Evolutionary conservation across 176 grass and related monocot species (phyloP).

Genomic region (Oryza australiensis): DNA sequence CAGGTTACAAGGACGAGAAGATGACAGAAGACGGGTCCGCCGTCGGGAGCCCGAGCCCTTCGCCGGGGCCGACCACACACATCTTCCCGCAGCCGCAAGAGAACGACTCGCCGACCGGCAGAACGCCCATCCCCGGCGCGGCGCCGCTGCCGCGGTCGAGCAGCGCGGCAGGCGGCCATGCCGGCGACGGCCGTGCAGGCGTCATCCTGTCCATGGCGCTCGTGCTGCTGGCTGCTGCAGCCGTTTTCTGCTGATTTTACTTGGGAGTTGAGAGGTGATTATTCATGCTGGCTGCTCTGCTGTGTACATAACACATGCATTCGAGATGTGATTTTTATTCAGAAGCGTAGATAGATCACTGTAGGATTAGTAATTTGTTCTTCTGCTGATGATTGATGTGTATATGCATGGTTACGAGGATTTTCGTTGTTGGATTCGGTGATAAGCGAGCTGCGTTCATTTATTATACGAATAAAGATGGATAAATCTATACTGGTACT

Average conservation of each 20-base stretch:
- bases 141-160: background rate
- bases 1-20: conserved; percentile 43
- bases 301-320: background rate
- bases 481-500: background rate
- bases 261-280: no score
- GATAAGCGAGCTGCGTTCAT: background rate
- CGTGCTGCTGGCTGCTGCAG: background rate
- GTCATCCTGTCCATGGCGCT: background rate
- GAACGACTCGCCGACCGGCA: background rate
- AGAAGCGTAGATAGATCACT: background rate
- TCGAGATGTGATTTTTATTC: conserved; percentile 1
- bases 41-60: conserved; percentile 7
- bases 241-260: background rate
- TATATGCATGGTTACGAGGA: background rate
- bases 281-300: background rate
- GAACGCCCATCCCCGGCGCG: background rate
- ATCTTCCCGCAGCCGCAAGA: conserved; percentile 5
- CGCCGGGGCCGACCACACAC: background rate
- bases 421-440: background rate
- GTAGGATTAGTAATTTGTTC: background rate
- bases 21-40: background rate
- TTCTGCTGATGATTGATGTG: background rate
- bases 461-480: background rate
- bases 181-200: background rate
- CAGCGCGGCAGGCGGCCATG: background rate